phyloP scores from a whole-genome alignment of 352 stramenopile species.

The Phytophthora kernoviae region DNA sequence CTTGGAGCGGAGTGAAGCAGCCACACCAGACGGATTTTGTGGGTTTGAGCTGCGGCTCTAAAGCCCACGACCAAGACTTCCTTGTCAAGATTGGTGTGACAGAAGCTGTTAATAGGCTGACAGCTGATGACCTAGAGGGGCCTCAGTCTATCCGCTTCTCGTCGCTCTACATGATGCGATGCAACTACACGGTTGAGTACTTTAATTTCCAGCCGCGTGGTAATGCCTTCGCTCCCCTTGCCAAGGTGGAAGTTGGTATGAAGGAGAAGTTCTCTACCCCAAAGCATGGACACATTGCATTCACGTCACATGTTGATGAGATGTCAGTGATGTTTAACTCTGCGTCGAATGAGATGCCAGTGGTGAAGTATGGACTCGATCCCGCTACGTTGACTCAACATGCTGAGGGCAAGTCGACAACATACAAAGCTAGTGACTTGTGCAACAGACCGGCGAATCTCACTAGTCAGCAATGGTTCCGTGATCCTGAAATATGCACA shows the following conservation, averaged over 20 bases:
- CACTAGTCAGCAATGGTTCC: slow-evolving; percentile 69
- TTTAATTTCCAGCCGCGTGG: slow-evolving; percentile 56
- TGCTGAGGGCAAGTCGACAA: slow-evolving; percentile 49
- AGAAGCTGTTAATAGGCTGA: slow-evolving; percentile 22
- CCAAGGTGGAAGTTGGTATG: slow-evolving; percentile 56
- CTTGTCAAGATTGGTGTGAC: slow-evolving; percentile 45
- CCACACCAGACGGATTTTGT: slow-evolving; percentile 70
- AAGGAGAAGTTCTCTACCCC: slow-evolving; percentile 54
- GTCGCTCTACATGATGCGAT: slow-evolving; percentile 79
- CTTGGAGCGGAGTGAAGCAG: slow-evolving; percentile 52
- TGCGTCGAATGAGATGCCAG: slow-evolving; percentile 52
- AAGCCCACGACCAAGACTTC: slow-evolving; percentile 53
- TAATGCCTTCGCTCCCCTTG: slow-evolving; percentile 44
- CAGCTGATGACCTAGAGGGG: slow-evolving; percentile 22
- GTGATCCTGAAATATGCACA: slow-evolving; percentile 84
- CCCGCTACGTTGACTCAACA: slow-evolving; percentile 28
- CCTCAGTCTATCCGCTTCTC: slow-evolving; percentile 60
- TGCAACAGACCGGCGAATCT: slow-evolving; percentile 67
- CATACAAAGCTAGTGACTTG: slow-evolving; percentile 73
- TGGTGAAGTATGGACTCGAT: slow-evolving; percentile 50
- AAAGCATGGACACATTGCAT: slow-evolving; percentile 75
- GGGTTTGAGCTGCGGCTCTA: slow-evolving; percentile 70
- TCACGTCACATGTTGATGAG: slow-evolving; percentile 57
- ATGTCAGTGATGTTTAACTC: slow-evolving; percentile 87
- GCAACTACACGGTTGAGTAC: slow-evolving; percentile 70